A percentile compares a stretch with the other conserved stretches of the same genome.
Evolutionary conservation across 2,329 filamentous ascomycete species (phyloP).

Genomic region (Lizonia empirigonia): DNA sequence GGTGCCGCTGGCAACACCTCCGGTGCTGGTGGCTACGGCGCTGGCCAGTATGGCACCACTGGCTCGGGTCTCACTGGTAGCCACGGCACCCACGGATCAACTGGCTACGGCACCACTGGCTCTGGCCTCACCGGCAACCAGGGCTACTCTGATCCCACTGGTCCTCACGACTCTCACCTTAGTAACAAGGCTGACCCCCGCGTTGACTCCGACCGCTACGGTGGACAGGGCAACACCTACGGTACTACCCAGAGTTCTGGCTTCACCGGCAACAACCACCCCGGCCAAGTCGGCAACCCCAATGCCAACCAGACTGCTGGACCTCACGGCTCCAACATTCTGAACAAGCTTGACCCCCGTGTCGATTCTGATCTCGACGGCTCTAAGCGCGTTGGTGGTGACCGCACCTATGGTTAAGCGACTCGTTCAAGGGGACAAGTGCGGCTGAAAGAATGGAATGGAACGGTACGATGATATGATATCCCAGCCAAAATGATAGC

Average conservation of each 20-base stretch:
- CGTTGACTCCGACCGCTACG: slow-evolving; percentile 36
- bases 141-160: slow-evolving; percentile 30
- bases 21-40: slow-evolving; percentile 15
- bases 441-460: slow-evolving; percentile 9
- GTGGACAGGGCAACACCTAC: slow-evolving; percentile 29
- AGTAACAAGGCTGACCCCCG: slow-evolving; percentile 41
- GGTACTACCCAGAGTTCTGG: slow-evolving; percentile 17
- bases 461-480: slow-evolving; percentile 16
- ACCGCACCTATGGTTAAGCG: slow-evolving; percentile 32
- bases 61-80: slow-evolving; percentile 13
- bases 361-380: slow-evolving; percentile 46
- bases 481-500: slow-evolving; percentile 13
- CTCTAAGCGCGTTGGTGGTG: slow-evolving; percentile 37
- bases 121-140: slow-evolving; percentile 9
- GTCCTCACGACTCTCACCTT: slow-evolving; percentile 35
- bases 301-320: slow-evolving; percentile 43
- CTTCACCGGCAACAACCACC: slow-evolving; percentile 19
- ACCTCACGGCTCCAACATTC: slow-evolving; percentile 40
- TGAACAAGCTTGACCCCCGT: slow-evolving; percentile 47
- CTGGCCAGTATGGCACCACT: slow-evolving; percentile 18
- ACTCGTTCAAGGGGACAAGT: slow-evolving; percentile 11
- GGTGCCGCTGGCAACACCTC: slow-evolving; percentile 33
- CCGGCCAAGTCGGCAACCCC: slow-evolving; percentile 21
- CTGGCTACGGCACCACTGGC: slow-evolving; percentile 14
- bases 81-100: slow-evolving; percentile 16